Evolutionary conservation across 257 asterid genomes (phyloP).

Genomic region (Solanum phureja): DNA sequence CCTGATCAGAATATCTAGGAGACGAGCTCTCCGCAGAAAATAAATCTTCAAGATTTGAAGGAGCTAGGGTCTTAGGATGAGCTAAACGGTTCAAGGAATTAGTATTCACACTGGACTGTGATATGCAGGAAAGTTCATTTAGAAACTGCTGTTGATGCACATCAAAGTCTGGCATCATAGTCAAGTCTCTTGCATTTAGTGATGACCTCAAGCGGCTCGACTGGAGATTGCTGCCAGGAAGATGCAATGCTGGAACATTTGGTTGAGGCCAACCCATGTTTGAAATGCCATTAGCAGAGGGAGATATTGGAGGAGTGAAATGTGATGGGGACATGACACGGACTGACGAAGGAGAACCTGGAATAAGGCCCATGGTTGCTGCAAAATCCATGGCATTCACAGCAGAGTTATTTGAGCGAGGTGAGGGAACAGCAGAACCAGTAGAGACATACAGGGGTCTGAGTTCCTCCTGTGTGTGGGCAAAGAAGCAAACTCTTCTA

Average conservation of each 20-base stretch:
- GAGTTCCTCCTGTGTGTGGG: slow-evolving; percentile 68
- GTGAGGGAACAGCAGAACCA: slow-evolving; percentile 74
- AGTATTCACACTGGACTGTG: slow-evolving; percentile 15
- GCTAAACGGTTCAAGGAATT: slow-evolving; percentile 39
- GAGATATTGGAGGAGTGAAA: slow-evolving; percentile 72
- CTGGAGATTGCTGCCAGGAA: slow-evolving; percentile 63
- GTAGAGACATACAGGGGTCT: slow-evolving; percentile 73
- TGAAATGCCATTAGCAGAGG: slow-evolving; percentile 40
- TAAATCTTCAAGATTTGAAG: slow-evolving; percentile 69
- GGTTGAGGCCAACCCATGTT: slow-evolving; percentile 55
- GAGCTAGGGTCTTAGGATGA: slow-evolving; percentile 37
- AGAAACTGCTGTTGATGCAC: slow-evolving; percentile 37
- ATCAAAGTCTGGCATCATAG: slow-evolving; percentile 32
- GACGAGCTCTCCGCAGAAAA: slow-evolving; percentile 62
- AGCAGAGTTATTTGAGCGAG: slow-evolving; percentile 33
- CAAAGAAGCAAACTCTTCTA: slow-evolving; percentile 83
- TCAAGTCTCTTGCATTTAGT: slow-evolving; percentile 50
- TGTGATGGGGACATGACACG: slow-evolving; percentile 41
- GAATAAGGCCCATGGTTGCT: slow-evolving; percentile 51
- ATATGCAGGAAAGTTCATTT: slow-evolving; percentile 32
- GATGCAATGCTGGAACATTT: slow-evolving; percentile 60
- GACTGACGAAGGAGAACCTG: slow-evolving; percentile 55
- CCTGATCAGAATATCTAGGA: slow-evolving; percentile 54
- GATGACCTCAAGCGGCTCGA: slow-evolving; percentile 77
- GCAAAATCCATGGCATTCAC: slow-evolving; percentile 52